Evolutionary conservation across 163 green algal species (phyloP), one percentile per base, ranked within the genome.

Genomic region (Coccomyxa subellipsoidea): DNA sequence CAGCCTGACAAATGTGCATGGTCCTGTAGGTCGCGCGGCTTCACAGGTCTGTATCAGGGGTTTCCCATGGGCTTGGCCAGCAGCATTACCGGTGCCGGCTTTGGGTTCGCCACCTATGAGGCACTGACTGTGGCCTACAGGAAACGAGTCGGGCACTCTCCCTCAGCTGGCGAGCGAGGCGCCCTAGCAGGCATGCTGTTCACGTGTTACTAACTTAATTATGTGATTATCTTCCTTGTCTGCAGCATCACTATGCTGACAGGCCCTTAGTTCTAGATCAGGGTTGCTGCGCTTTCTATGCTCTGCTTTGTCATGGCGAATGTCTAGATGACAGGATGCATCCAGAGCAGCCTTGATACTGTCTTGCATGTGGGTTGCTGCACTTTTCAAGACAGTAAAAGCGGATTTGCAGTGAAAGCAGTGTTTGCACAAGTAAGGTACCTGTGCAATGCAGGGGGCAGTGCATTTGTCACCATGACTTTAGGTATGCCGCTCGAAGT

Each of bases 81-180:
- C 70, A 77, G 70, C 70, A n/a, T 27, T 9, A 27, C 34, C 27
- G 70, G 70, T 34, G 32, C 32, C 21, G 70, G 70, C 0, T 9
- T 77, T 4, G 70, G 70, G 2, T 77, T 77, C 7, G 70, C 70
- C 18, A 47, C 70, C 32, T 77, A 77, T 40, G 70, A 77, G 70
- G 70, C 70, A 8, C 8, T 77, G 27, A 77, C 70, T 27, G 70
- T 77, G 70, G 70, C 70, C 32, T 77, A 77, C 70, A 38, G 70
- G 18, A 77, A 77, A 8, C 32, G 32, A 18, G 23, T 38, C 27
- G 32, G 34, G 8, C 32, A 40, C 32, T 31, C 70, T 0, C 70
- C 70, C 31, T 38, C 70, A 7, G 31, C 70, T 34, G 31, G 27
- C 21, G 70, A 77, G 34, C 70, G 70, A 18, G 70, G 70, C 70